Evolutionary conservation across 805 yeast species (phyloP).

Genomic region (Pichia insulana): DNA sequence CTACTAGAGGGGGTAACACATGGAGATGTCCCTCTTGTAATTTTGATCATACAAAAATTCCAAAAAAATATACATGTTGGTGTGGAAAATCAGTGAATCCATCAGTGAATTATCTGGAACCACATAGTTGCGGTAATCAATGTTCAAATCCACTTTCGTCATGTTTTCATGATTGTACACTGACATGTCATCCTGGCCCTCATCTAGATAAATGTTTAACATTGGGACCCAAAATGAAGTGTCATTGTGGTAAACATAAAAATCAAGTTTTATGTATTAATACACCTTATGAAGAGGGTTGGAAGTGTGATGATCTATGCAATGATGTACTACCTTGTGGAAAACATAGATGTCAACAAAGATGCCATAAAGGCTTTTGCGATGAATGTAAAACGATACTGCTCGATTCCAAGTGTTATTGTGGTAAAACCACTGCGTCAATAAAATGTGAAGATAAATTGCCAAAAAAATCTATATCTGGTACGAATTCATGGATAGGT

Average conservation of each 20-base stretch:
- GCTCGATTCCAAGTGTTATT: conserved; percentile 51
- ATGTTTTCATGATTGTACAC: conserved; percentile 69
- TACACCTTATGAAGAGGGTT: conserved; percentile 59
- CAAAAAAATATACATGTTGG: conserved; percentile 70
- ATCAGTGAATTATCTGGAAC: conserved; percentile 43
- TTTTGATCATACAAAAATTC: conserved; percentile 36
- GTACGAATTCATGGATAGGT: conserved; percentile 38
- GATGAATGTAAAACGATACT: conserved; percentile 55
- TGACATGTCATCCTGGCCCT: conserved; percentile 83
- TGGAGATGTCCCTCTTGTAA: conserved; percentile 91
- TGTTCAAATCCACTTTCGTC: conserved; percentile 48
- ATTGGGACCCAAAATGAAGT: conserved; percentile 57
- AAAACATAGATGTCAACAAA: conserved; percentile 50
- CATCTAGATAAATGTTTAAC: conserved; percentile 74
- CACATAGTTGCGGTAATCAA: conserved; percentile 85
- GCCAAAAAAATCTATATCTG: conserved; percentile 28
- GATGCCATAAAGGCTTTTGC: conserved; percentile 79
- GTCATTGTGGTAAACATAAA: conserved; percentile 64
- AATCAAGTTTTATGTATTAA: conserved; percentile 65
- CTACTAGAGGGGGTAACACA: conserved; percentile 52
- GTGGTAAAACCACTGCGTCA: conserved; percentile 48
- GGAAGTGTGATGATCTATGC: conserved; percentile 61
- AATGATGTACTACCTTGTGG: conserved; percentile 60
- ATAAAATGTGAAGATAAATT: conserved; percentile 37
- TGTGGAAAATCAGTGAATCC: conserved; percentile 77